Evolutionary conservation across 768 basidiomycete genomes (phyloP), one percentile per base, ranked within the genome.

Genomic region (Lactarius evosmus): DNA sequence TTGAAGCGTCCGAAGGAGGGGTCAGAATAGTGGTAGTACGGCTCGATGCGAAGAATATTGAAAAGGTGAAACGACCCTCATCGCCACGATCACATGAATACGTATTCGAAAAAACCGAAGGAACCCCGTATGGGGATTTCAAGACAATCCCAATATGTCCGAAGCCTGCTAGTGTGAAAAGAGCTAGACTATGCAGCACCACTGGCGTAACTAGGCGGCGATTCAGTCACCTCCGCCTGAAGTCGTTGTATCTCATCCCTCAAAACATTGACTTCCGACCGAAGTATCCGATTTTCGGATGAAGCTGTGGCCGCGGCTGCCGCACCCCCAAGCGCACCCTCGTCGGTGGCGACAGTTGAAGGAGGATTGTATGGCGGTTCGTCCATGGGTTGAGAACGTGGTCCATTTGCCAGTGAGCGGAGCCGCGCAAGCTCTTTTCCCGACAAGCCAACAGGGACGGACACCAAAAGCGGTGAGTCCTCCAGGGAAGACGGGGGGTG

Each of bases 211-310:
- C 61, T 67, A 3, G 73, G 73, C 3, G 72, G 73, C 16, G 71
- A 63, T 56, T 69, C 69, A 27, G 63, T 8, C 34, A 70, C 27
- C 29, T 72, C 71, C 16, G 46, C 52, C 12, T 67, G 70, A 29
- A 74, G 57, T 59, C 65, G 62, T 58, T 71, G 61, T 69, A 73
- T 70, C 16, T 67, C 70, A 14, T 66, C 60, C n/a, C 70, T 69
- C 55, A 73, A 51, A 44, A 69, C 66, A 60, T 72, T 71, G 17
- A 74, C 72, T 65, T 74, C 75, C 27, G 55, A 51, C 17, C 44
- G 44, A 16, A 62, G 40, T 51, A 53, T 41, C 36, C 54, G 52
- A 12, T 60, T 22, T 0, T 56, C 46, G 2, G 46, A 14, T 22
- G n/a, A 14, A 16, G 63, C 41, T 14, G 29, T 29, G 8, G 3